Evolutionary conservation across 202 grass and related monocot genomes (phyloP), one percentile per base, ranked within the genome.

Genomic region (Alloteropsis angusta): DNA sequence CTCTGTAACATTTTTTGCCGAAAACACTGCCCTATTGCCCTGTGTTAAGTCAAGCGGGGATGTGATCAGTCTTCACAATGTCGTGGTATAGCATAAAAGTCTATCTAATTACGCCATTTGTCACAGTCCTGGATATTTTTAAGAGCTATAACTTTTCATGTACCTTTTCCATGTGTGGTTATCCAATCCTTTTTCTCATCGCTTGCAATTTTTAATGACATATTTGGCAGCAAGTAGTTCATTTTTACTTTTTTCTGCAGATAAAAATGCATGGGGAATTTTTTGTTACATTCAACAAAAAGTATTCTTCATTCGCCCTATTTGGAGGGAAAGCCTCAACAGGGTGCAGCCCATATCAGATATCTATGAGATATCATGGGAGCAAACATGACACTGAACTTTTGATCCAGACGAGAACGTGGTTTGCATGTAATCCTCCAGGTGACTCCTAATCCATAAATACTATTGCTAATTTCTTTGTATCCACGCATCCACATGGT

Each of bases 31-130:
- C 47, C 78, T 77, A 17, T 65, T 93, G 58, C 90, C 93, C 0
- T 75, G 57, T 65, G 90, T 90, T 48, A 91, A 65, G 69, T 86
- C 87, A 38, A 77, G 44, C 4, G 83, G 88, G 49, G 90, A 97
- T 87, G 85, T 97, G 56, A 97, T 97, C 60, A 89, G 93, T 79
- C 90, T 93, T 70, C 93, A 93, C 25, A 49, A 78, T 80, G 86
- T 93, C 15, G 47, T 42, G 85, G 90, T 97, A 93, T 60, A 69
- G 17, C 26, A 30, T 52, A 85, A 60, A 61, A 69, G 25, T 82
- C 71, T 49, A 38, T 34, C 65, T 2, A 65, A 43, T 72, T 85
- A 42, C 75, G 30, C 62, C 48, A 69, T 28, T 87, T 87, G 5
- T 48, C 43, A 61, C 60, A 82, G 64, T 80, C 17, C 21, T 8